These are phyloP conservation scores for Botrytis pseudocinerea DNA, from an alignment of 2,329 filamentous ascomycete species.

Conservation along the genomic window DNA sequence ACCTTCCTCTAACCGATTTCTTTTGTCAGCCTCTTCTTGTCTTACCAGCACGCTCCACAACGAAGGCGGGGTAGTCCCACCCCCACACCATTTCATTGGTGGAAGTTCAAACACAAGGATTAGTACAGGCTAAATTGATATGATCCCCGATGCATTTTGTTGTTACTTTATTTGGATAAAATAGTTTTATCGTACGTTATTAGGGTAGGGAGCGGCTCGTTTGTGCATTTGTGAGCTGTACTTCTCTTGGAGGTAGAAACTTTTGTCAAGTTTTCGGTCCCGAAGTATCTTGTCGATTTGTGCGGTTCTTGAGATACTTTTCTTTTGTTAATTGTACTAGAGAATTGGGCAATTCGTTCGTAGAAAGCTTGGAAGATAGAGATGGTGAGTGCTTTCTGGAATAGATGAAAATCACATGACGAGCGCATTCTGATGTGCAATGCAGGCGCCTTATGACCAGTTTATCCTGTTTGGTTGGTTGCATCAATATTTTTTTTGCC, in stretches of 20 bases:
- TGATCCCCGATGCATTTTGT: not conserved
- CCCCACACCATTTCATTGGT: not conserved
- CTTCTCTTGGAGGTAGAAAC: not conserved
- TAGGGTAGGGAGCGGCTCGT: not conserved
- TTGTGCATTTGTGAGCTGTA: not conserved
- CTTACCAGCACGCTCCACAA: not conserved
- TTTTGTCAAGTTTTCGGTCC: not conserved
- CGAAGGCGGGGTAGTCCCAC: not conserved
- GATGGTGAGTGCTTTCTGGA: not conserved
- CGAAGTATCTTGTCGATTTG: not conserved
- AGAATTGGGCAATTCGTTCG: not conserved
- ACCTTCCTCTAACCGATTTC: too few species aligned
- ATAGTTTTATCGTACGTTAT: not conserved
- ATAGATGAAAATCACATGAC: not conserved
- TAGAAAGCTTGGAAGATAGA: not conserved
- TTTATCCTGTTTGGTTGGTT: constrained; percentile 20
- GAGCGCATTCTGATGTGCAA: not conserved
- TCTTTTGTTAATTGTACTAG: not conserved
- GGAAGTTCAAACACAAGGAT: constrained; percentile 6
- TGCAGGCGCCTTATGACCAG: constrained; percentile 20
- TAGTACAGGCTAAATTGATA: constrained; percentile 1
- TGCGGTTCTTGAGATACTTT: not conserved
- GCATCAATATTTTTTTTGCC: not conserved
- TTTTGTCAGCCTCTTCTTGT: not conserved
- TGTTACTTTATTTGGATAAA: not conserved